Percentiles rank a stretch among this genome's conserved stretches.
These are phyloP conservation scores for Cryptosporidium meleagridis DNA, from an alignment of 169 alveolate species.

Conservation along the genomic window DNA sequence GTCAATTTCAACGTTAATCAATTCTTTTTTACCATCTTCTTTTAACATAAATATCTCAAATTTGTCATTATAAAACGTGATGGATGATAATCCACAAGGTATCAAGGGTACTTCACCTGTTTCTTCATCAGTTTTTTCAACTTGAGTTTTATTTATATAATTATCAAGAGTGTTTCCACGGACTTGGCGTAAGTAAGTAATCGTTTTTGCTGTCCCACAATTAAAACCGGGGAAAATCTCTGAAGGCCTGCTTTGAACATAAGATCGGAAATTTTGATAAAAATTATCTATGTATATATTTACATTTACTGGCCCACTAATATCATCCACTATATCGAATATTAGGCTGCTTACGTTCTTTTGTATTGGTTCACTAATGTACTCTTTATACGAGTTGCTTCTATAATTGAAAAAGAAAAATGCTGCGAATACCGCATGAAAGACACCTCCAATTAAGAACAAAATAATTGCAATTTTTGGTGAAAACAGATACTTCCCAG, in stretches of 20 bases:
- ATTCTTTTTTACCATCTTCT: constrained; percentile 9
- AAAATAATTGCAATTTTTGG: constrained; percentile 50
- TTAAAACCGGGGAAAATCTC: constrained; percentile 65
- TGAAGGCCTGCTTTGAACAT: constrained; percentile 73
- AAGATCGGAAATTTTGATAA: constrained; percentile 69
- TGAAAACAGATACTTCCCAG: constrained; percentile 38
- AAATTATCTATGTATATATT: constrained; percentile 53
- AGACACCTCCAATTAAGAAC: constrained; percentile 36
- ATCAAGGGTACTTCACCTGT: constrained; percentile 1
- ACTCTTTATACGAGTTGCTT: constrained; percentile 15
- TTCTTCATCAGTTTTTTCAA: background rate
- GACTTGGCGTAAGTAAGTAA: constrained; percentile 27
- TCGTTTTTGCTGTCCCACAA: constrained; percentile 65
- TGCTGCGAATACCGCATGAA: constrained; percentile 50
- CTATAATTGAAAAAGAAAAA: constrained; percentile 32
- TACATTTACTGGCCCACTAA: constrained; percentile 40
- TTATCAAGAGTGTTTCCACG: constrained; percentile 59
- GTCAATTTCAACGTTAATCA: background rate
- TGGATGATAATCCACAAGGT: constrained; percentile 67
- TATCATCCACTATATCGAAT: constrained; percentile 11
- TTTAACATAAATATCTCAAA: constrained; percentile 23
- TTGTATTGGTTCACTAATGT: constrained; percentile 49
- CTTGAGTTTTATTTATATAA: background rate
- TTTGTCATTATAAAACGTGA: constrained; percentile 59
- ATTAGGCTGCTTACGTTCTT: constrained; percentile 8